Base-by-base conservation (phyloP, 2,329 filamentous ascomycete genomes). In the Herpotrichia juniperi region DNA sequence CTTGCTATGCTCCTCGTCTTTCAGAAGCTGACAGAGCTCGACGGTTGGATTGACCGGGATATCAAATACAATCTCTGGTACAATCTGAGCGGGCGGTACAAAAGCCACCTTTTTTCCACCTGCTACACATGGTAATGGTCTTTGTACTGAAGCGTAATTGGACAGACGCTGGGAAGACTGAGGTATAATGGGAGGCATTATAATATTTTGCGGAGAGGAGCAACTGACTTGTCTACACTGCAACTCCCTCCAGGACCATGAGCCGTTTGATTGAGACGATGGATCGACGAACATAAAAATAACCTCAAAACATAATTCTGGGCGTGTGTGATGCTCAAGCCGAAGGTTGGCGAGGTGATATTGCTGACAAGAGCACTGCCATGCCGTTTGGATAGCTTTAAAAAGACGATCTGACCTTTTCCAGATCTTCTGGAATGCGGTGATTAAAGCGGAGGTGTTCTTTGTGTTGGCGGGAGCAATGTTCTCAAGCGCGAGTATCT, bases 271-370 rank as follows among this genome's bases (percentile, higher is more conserved):
- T 12, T 51, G 42, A n/a, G n/a, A 25, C 24, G 42, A 50, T 12
- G 49, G 49, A 44, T 50, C 44, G 17, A 56, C 17, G 24, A 56
- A 59, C 45, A 54, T 56, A n/a, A 64, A 50, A 32, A 64, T 54
- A 28, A 64, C 46, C 22, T 63, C 57, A 39, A 64, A 64, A 40
- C 48, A 57, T 16, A 50, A 35, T 25, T 58, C 55, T 14, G 62
- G 35, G 9, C 58, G 39, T 43, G 53, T 63, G 0, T 58, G 60
- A 56, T 64, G 62, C 46, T 64, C 60, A 2, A 64, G 53, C 14
- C 55, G 51, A 14, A 64, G 48, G 40, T 60, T 62, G 8, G 60
- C 60, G 39, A 55, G 58, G 39, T 64, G 62, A 44, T 63, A 57
- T 14, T 58, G 53, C 47, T 53, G 50, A 48, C 62, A 65, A 2